phyloP scores from a whole-genome alignment of 257 asterid genomes.

The Lavandula angustifolia region DNA sequence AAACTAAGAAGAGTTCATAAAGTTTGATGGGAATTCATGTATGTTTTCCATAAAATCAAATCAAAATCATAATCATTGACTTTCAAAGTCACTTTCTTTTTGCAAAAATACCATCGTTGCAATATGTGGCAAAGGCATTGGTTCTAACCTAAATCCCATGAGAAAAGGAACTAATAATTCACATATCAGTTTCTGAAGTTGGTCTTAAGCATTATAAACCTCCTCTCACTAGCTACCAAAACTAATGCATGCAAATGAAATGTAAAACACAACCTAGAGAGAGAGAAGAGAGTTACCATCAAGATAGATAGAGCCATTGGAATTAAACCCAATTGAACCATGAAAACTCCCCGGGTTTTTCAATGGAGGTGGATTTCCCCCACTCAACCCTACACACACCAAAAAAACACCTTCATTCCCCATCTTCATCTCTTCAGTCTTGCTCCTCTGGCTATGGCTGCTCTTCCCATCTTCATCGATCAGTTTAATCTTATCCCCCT shows the following conservation, averaged over 20 bases:
- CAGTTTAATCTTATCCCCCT: slow-evolving; percentile 68
- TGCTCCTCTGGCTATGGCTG: slow-evolving; percentile 40
- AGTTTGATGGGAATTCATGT: background rate
- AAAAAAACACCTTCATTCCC: slow-evolving; percentile 35
- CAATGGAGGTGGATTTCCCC: slow-evolving; percentile 49
- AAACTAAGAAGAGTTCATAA: too few relatives aligned
- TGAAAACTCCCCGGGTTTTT: slow-evolving; percentile 71
- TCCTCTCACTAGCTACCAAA: too few relatives aligned
- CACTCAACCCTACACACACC: slow-evolving; percentile 59
- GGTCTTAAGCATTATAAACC: too few relatives aligned
- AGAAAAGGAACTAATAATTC: too few relatives aligned
- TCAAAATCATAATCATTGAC: background rate
- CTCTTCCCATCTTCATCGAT: slow-evolving; percentile 59
- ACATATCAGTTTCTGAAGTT: too few relatives aligned
- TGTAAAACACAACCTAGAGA: too few relatives aligned
- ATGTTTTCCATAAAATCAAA: background rate
- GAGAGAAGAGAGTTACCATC: slow-evolving; percentile 51
- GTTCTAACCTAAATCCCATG: slow-evolving; percentile 3
- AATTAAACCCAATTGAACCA: slow-evolving; percentile 76
- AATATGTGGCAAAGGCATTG: slow-evolving; percentile 18
- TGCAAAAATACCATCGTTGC: background rate
- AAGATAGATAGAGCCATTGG: slow-evolving; percentile 73
- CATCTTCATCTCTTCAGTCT: slow-evolving; percentile 43
- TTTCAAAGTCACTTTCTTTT: background rate
- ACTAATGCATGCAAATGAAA: too few relatives aligned